Evolutionary conservation across 2,329 filamentous ascomycete genomes (phyloP), one percentile per base, ranked within the genome.

Genomic region (Stagonosporopsis rhizophila): DNA sequence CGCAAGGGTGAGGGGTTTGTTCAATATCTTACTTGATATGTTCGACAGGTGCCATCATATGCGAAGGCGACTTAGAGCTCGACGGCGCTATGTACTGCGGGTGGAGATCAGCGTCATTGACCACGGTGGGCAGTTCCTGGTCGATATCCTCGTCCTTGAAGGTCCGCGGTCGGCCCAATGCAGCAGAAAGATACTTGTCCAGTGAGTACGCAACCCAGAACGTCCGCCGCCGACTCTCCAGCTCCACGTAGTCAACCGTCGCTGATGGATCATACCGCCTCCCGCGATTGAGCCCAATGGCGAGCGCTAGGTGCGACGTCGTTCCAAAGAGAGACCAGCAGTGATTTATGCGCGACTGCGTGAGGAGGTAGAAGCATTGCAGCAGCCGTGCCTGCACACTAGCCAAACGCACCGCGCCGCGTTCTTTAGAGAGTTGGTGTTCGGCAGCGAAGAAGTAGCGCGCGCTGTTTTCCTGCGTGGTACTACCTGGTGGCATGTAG

Each of bases 61-160:
- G 68, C 4, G 77, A 67, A 25, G 78, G 77, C 20, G 68, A 46
- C 41, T 65, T 65, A 6, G 65, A 56, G 8, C 68, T 42, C 32
- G 72, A 55, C 12, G 73, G 66, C 9, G 56, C 61, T 17, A 75
- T 74, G 23, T 67, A 68, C 0, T 63, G 60, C 3, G 61, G 59
- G 23, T 65, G 62, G 23, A 76, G 59, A 41, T 74, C 73, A 2
- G 61, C 61, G 56, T 76, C 74, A 34, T 76, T 71, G 12, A 75
- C 66, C 5, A 79, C 60, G 19, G 67, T 70, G 17, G 73, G 68
- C 3, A 73, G 61, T 41, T 76, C 74, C 69, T 88, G 85, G 48
- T 88, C 85, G 44, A 87, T 85, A 46, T 88, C 85, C 30, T 87
- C 83, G 40, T 88, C 85, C 44, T 86, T 85, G 23, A 87, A 83